Conservation (phyloP, 371 early-diverging fungal genomes). For the Lichtheimia hyalospora region DNA sequence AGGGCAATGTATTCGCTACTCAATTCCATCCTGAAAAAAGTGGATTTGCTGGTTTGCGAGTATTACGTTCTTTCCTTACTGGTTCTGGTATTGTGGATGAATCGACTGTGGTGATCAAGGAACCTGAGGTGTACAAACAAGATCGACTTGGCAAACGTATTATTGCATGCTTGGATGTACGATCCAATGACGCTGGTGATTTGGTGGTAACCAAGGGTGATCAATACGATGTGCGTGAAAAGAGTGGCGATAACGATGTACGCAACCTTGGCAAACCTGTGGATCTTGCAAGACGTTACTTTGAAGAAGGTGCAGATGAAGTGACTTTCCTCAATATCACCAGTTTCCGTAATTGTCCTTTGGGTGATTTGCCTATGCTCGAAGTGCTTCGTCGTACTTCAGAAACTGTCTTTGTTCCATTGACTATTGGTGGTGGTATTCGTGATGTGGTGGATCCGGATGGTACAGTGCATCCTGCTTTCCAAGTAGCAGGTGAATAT, state of each 20-base stretch:
- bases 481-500: constrained; percentile 95
- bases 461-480: constrained; percentile 77
- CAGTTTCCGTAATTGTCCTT: constrained; percentile 90
- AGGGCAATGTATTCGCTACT: constrained; percentile 89
- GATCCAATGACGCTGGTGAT: constrained; percentile 94
- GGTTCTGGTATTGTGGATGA: constrained; percentile 42
- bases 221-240: constrained; percentile 96
- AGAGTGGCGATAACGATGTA: constrained; percentile 69
- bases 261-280: constrained; percentile 97
- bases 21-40: constrained; percentile 99
- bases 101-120: constrained; percentile 20
- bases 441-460: constrained; percentile 87
- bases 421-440: constrained; percentile 98
- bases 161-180: constrained; percentile 96
- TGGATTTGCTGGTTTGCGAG: constrained; percentile 84
- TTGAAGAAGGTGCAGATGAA: constrained; percentile 96
- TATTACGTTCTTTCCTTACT: constrained; percentile 81
- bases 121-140: constrained; percentile 23
- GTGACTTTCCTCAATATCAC: constrained; percentile 97
- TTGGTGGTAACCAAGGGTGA: constrained; percentile 98
- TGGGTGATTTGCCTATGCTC: constrained; percentile 93
- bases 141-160: constrained; percentile 85
- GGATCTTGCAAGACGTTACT: constrained; percentile 89
- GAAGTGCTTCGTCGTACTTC: constrained; percentile 86
- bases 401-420: constrained; percentile 94